phyloP scores from a whole-genome alignment of 148 eudicot species.

The Heliamphora exappendiculata region DNA sequence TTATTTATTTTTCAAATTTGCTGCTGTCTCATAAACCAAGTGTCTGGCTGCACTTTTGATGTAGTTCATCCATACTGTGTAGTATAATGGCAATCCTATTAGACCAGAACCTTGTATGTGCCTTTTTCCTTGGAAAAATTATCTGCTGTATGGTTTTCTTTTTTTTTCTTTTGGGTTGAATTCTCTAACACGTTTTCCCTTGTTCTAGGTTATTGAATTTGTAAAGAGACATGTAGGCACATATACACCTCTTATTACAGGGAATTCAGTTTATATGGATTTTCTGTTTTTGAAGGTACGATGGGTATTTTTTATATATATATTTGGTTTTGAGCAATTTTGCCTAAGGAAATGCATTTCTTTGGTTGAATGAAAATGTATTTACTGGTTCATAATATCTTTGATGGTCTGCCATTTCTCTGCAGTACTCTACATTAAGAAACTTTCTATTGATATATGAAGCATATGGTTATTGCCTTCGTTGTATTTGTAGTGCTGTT shows the following conservation, averaged over 20 bases:
- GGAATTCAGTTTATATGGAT: constrained; percentile 73
- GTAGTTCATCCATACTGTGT: too few relatives aligned
- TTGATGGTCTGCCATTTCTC: background rate
- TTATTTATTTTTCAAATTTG: too few relatives aligned
- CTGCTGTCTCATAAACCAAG: too few relatives aligned
- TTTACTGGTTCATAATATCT: background rate
- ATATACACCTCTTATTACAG: constrained; percentile 62
- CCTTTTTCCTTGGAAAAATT: background rate
- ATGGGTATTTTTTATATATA: background rate
- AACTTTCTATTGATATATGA: background rate
- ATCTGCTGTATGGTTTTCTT: background rate
- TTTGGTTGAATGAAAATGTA: background rate
- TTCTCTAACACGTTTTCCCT: constrained; percentile 5
- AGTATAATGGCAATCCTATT: too few relatives aligned
- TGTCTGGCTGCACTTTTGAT: too few relatives aligned
- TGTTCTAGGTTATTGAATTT: constrained; percentile 63
- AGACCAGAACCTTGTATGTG: background rate
- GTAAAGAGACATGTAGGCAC: constrained; percentile 57
- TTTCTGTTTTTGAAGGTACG: constrained; percentile 66
- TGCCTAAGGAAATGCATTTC: background rate
- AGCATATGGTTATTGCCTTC: background rate
- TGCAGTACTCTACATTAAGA: background rate
- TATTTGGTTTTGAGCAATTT: background rate
- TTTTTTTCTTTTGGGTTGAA: background rate
- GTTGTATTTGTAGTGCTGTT: background rate